Percentiles rank a stretch among this genome's conserved stretches.
These are phyloP conservation scores for Globisporangium viniferum DNA, from an alignment of 352 stramenopile species.

Conservation along the genomic window DNA sequence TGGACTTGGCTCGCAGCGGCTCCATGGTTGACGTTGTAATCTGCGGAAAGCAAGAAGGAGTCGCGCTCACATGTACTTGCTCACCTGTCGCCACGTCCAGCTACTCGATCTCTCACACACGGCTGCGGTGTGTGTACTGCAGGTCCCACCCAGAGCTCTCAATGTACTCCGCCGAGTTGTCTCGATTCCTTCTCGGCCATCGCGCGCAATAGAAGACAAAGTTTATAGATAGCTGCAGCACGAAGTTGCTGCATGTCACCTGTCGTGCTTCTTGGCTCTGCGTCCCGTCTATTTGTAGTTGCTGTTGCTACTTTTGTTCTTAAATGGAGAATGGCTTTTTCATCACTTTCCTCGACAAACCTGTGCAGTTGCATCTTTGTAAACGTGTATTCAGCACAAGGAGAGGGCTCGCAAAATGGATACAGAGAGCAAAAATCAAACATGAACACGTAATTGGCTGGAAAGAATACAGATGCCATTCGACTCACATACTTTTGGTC, in stretches of 20 bases:
- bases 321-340: background rate
- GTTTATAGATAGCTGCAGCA: background rate
- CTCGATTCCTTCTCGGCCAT: background rate
- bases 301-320: background rate
- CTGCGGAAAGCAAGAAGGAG: background rate
- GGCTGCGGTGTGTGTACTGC: background rate
- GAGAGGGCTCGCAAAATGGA: background rate
- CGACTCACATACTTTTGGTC: background rate
- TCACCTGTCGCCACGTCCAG: background rate
- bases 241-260: background rate
- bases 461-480: background rate
- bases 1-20: conserved; percentile 4
- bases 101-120: background rate
- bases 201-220: background rate
- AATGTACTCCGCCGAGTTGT: background rate
- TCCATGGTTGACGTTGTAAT: background rate
- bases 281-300: conserved; percentile 6
- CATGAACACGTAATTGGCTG: background rate
- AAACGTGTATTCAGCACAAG: background rate
- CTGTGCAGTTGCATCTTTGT: background rate
- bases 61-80: background rate
- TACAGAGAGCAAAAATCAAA: background rate
- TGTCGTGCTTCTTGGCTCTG: background rate
- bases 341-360: background rate
- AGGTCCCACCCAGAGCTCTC: background rate